Conservation (phyloP, 352 stramenopile species). For the Pythium pyrilobum region DNA sequence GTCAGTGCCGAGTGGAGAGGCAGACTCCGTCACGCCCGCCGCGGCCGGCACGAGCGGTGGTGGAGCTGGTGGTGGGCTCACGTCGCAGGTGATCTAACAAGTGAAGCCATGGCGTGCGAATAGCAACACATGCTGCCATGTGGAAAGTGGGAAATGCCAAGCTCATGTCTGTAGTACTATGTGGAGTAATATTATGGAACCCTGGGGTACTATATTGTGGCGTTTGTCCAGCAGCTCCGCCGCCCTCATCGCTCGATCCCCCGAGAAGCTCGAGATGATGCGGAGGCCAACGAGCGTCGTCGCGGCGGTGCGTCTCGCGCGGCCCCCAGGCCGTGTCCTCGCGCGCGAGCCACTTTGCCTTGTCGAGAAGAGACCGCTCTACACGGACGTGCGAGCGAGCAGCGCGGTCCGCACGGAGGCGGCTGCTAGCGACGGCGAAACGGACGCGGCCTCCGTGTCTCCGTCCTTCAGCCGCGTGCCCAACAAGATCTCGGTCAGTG, state of each 20-base stretch:
- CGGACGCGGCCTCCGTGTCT: neutral
- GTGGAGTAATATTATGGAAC: neutral
- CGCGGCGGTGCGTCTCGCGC: too few species aligned
- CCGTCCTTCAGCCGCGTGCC: conserved; percentile 19
- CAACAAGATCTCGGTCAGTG: conserved; percentile 10
- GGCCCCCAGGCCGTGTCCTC: too few species aligned
- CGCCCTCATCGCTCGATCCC: too few species aligned
- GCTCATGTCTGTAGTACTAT: conserved; percentile 11
- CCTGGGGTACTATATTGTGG: conserved; percentile 1
- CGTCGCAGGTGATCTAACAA: conserved; percentile 5
- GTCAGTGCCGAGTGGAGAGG: neutral
- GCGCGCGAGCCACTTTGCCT: too few species aligned
- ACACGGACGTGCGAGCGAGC: neutral
- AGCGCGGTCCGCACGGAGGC: neutral
- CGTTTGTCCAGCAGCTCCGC: neutral
- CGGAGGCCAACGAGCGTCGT: too few species aligned
- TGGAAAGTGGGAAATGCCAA: too few species aligned
- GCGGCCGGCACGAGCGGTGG: too few species aligned
- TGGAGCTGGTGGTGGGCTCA: too few species aligned
- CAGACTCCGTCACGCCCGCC: too few species aligned
- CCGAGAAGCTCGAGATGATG: too few species aligned
- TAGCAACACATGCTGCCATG: too few species aligned
- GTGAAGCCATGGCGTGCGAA: neutral
- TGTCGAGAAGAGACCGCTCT: too few species aligned
- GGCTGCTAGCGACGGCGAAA: neutral